Evolutionary conservation across 768 basidiomycete species (phyloP).

Genomic region (Cystobasidium onofrii): DNA sequence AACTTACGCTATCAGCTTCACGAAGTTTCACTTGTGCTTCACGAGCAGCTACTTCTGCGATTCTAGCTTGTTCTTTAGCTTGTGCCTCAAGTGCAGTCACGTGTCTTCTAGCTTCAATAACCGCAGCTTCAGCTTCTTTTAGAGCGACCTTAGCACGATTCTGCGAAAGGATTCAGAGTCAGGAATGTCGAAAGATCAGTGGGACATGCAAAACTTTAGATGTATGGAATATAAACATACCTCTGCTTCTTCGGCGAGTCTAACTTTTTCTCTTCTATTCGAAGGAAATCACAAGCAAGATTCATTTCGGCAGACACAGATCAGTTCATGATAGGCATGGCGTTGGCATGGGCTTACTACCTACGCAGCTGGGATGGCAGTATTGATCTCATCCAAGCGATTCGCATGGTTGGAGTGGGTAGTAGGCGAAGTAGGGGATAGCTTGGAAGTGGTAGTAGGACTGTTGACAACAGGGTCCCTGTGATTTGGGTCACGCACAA

Average conservation of each 20-base stretch:
- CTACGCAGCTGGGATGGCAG: not conserved
- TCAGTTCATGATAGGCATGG: too few relatives aligned
- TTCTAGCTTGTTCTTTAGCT: conserved; percentile 12
- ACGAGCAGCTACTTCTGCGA: conserved; percentile 1
- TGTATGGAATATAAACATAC: not conserved
- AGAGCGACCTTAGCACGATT: not conserved
- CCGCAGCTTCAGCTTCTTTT: not conserved
- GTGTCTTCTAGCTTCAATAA: conserved; percentile 4
- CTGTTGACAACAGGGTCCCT: not conserved
- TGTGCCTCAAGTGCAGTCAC: not conserved
- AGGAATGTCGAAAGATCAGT: too few relatives aligned
- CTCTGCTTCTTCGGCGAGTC: conserved; percentile 24
- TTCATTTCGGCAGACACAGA: too few relatives aligned
- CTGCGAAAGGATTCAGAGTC: too few relatives aligned
- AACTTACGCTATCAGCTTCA: conserved; percentile 3
- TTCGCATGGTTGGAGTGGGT: not conserved
- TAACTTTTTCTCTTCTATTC: conserved; percentile 20
- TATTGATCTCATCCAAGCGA: conserved; percentile 1
- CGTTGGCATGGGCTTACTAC: too few relatives aligned
- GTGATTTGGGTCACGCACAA: not conserved
- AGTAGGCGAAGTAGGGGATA: not conserved
- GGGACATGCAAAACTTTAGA: too few relatives aligned
- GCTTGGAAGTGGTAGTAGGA: not conserved
- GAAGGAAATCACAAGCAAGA: not conserved
- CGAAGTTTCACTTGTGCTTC: conserved; percentile 28